phyloP scores from a whole-genome alignment of 768 basidiomycete species.

The Boletus rubescentipes region DNA sequence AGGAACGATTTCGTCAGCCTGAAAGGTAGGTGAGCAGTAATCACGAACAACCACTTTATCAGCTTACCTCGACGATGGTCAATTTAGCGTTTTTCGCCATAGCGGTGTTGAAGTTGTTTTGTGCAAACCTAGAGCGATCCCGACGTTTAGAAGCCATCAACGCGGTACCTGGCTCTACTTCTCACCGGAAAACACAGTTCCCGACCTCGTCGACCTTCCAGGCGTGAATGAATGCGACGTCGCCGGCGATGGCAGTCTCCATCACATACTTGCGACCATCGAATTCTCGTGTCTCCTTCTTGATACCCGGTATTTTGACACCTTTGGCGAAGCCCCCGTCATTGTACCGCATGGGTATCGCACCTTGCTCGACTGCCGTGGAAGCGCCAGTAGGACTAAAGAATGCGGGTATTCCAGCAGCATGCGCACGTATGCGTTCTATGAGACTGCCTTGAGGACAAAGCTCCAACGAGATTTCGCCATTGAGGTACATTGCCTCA shows the following conservation, averaged over 20 bases:
- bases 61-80: conserved; percentile 82
- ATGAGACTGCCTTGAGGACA: conserved; percentile 91
- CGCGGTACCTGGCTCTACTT: background rate
- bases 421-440: conserved; percentile 85
- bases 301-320: conserved; percentile 67
- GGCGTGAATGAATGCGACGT: conserved; percentile 83
- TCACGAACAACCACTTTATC: conserved; percentile 2
- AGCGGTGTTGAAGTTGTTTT: conserved; percentile 82
- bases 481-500: conserved; percentile 76
- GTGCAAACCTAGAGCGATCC: conserved; percentile 57
- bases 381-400: conserved; percentile 88
- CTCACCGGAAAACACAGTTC: conserved; percentile 85
- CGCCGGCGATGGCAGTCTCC: conserved; percentile 76
- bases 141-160: background rate
- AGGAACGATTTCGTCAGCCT: conserved; percentile 91
- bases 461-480: conserved; percentile 81
- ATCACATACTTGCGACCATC: conserved; percentile 79
- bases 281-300: conserved; percentile 75
- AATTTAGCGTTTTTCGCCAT: conserved; percentile 91
- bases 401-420: conserved; percentile 92
- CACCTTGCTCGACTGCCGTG: conserved; percentile 78
- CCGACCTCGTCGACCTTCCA: conserved; percentile 94
- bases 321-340: conserved; percentile 70
- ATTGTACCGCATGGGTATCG: conserved; percentile 78
- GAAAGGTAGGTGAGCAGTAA: background rate